Evolutionary conservation across 345 rosid species (phyloP).

Genomic region (Combretum micranthum): DNA sequence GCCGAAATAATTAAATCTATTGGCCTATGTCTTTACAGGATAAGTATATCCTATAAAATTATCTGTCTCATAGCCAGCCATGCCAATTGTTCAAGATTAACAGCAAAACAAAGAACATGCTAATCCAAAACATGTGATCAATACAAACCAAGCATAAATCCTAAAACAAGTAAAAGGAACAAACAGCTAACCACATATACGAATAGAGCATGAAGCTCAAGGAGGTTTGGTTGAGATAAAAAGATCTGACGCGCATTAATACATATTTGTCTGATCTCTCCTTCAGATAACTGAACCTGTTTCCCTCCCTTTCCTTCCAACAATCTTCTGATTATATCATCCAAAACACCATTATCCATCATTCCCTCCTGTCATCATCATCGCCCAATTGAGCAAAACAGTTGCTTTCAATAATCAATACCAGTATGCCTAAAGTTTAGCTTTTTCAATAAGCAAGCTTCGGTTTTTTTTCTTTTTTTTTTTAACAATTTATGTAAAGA

Average conservation of each 20-base stretch:
- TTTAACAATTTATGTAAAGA: no score
- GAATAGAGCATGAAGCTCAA: constrained; percentile 73
- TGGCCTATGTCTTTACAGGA: no score
- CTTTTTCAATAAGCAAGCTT: no score
- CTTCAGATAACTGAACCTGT: constrained; percentile 94
- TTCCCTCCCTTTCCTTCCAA: constrained; percentile 91
- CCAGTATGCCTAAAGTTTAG: no score
- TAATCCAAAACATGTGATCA: neutral
- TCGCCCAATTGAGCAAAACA: constrained; percentile 9
- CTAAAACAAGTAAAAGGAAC: neutral
- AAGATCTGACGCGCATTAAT: constrained; percentile 93
- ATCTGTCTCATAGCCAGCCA: no score
- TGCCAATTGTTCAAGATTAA: neutral
- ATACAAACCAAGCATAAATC: neutral
- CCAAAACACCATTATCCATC: constrained; percentile 77
- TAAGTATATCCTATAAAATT: no score
- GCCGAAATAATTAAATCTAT: no score
- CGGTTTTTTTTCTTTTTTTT: no score
- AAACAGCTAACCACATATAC: constrained; percentile 63
- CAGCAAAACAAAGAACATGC: neutral
- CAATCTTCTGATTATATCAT: constrained; percentile 83
- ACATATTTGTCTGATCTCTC: constrained; percentile 97
- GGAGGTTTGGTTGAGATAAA: constrained; percentile 81
- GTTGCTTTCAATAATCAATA: no score
- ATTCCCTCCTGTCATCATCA: constrained; percentile 68